Evolutionary conservation across 2,329 filamentous ascomycete genomes (phyloP).

Genomic region (Penicillium sp.): DNA sequence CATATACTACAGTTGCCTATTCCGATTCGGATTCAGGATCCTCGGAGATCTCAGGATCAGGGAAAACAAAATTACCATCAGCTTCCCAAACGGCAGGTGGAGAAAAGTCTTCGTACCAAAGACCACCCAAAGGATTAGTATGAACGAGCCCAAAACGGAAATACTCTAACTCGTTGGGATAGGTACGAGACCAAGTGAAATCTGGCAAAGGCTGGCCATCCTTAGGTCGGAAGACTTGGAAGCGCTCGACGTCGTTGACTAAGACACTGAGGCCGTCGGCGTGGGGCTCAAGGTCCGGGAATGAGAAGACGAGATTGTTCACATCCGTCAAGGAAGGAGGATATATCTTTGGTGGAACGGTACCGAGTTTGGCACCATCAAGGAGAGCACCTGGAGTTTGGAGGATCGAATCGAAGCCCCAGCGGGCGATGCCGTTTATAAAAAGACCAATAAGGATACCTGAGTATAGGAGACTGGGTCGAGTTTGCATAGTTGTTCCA

Average conservation of each 20-base stretch:
- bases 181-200: constrained; percentile 39
- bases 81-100: constrained; percentile 4
- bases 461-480: constrained; percentile 60
- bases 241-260: constrained; percentile 63
- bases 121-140: constrained; percentile 34
- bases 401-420: constrained; percentile 62
- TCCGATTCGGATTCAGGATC: background rate
- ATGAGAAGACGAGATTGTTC: constrained; percentile 39
- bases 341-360: constrained; percentile 34
- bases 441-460: constrained; percentile 62
- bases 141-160: constrained; percentile 47
- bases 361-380: constrained; percentile 37
- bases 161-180: constrained; percentile 37
- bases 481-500: constrained; percentile 59
- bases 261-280: constrained; percentile 58
- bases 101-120: constrained; percentile 45
- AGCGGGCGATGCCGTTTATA: constrained; percentile 64
- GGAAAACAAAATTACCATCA: constrained; percentile 18
- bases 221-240: constrained; percentile 52
- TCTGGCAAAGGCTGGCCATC: constrained; percentile 22
- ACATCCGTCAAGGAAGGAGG: constrained; percentile 17
- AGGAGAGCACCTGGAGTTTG: constrained; percentile 55
- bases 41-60: constrained; percentile 6
- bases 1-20: constrained; percentile 1
- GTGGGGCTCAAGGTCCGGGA: constrained; percentile 30